Evolutionary conservation across 495 filamentous ascomycete genomes (phyloP).

Genomic region (Tuber brumale): DNA sequence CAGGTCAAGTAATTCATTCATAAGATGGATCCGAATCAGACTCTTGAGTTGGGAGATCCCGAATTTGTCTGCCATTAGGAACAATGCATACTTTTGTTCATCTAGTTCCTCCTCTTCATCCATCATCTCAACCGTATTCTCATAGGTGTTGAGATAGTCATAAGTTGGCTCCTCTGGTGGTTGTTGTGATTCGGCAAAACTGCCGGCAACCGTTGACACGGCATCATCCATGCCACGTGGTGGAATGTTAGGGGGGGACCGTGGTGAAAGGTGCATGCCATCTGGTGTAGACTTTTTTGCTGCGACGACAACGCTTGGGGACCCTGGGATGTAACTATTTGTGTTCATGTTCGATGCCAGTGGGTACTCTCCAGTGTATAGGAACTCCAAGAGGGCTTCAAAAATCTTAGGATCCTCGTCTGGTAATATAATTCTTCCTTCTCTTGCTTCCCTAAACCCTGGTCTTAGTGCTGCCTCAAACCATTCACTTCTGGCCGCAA

Average conservation of each 20-base stretch:
- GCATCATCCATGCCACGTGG: conserved; percentile 40
- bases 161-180: conserved; percentile 35
- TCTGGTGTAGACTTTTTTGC: conserved; percentile 37
- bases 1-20: conserved; percentile 40
- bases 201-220: conserved; percentile 30
- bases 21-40: conserved; percentile 40
- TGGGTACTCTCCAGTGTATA: conserved; percentile 42
- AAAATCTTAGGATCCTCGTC: conserved; percentile 42
- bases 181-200: conserved; percentile 31
- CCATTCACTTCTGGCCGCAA: conserved; percentile 41
- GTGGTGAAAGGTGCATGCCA: conserved; percentile 40
- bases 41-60: conserved; percentile 42
- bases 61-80: conserved; percentile 42
- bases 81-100: conserved; percentile 41
- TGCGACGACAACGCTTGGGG: conserved; percentile 31
- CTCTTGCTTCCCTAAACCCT: conserved; percentile 39
- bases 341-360: conserved; percentile 31
- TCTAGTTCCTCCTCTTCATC: conserved; percentile 42
- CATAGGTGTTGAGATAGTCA: conserved; percentile 37
- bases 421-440: conserved; percentile 35
- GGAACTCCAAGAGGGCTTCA: conserved; percentile 40
- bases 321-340: conserved; percentile 28
- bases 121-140: conserved; percentile 35
- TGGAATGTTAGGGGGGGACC: conserved; percentile 40
- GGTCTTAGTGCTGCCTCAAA: conserved; percentile 40